phyloP scores from a whole-genome alignment of 805 yeast species.

The Candida chauliodis region DNA sequence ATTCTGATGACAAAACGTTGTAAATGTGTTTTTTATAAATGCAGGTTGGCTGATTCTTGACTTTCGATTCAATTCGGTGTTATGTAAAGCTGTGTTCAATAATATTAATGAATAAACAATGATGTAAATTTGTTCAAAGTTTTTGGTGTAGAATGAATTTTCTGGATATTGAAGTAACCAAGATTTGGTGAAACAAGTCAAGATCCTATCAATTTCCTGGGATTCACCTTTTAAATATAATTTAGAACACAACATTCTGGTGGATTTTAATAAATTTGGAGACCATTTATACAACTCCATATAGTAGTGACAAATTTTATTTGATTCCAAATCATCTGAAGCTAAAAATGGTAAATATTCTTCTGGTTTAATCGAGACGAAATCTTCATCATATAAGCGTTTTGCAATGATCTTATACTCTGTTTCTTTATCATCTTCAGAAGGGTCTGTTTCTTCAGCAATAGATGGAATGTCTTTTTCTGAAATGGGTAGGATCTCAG shows the following conservation, averaged over 20 bases:
- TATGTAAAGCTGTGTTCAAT: slow-evolving; percentile 75
- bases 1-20: slow-evolving; percentile 36
- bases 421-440: slow-evolving; percentile 2
- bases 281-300: slow-evolving; percentile 48
- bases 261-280: slow-evolving; percentile 50
- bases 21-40: slow-evolving; percentile 39
- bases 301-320: slow-evolving; percentile 38
- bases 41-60: slow-evolving; percentile 39
- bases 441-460: not conserved
- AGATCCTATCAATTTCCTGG: slow-evolving; percentile 71
- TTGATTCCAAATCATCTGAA: slow-evolving; percentile 34
- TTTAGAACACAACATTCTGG: slow-evolving; percentile 58
- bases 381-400: slow-evolving; percentile 36
- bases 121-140: slow-evolving; percentile 58
- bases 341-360: slow-evolving; percentile 44
- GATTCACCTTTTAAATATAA: slow-evolving; percentile 81
- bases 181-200: slow-evolving; percentile 63
- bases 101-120: slow-evolving; percentile 68
- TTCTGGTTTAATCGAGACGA: slow-evolving; percentile 41
- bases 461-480: not conserved
- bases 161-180: slow-evolving; percentile 53
- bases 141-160: slow-evolving; percentile 47
- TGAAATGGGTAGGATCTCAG: not conserved
- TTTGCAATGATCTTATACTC: slow-evolving; percentile 33
- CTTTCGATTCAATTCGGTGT: slow-evolving; percentile 35